phyloP scores from a whole-genome alignment of 306 rosid species.

The Pachyrhizus erosus region DNA sequence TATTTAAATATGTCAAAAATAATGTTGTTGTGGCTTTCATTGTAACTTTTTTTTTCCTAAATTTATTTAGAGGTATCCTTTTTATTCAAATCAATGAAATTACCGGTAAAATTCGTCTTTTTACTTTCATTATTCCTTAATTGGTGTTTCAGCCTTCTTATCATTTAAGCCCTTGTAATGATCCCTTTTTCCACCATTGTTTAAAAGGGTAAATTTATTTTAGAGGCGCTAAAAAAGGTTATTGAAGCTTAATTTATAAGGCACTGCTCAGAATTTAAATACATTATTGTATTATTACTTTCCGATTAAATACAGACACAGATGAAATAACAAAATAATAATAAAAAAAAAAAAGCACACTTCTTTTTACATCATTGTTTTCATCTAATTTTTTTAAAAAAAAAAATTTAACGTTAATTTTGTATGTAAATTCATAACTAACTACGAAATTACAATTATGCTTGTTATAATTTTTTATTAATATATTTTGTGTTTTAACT shows the following conservation, averaged over 20 bases:
- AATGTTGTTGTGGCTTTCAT: background rate
- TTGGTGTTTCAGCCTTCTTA: background rate
- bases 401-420: background rate
- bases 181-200: background rate
- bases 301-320: background rate
- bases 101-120: background rate
- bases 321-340: background rate
- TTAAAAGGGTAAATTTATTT: background rate
- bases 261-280: background rate
- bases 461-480: background rate
- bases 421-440: background rate
- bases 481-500: background rate
- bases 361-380: background rate
- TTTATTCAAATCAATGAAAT: background rate
- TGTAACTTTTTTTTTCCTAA: background rate
- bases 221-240: background rate
- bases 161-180: background rate
- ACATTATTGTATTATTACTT: background rate
- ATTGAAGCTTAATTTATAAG: background rate
- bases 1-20: constrained; percentile 4
- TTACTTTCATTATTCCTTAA: background rate
- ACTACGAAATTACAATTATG: background rate
- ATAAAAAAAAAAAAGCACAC: no score
- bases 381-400: background rate
- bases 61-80: background rate